A percentile compares a stretch with the other conserved stretches of the same genome.
Evolutionary conservation across 371 early-diverging fungal species (phyloP).

Genomic region (Syncephalastrum sp.): DNA sequence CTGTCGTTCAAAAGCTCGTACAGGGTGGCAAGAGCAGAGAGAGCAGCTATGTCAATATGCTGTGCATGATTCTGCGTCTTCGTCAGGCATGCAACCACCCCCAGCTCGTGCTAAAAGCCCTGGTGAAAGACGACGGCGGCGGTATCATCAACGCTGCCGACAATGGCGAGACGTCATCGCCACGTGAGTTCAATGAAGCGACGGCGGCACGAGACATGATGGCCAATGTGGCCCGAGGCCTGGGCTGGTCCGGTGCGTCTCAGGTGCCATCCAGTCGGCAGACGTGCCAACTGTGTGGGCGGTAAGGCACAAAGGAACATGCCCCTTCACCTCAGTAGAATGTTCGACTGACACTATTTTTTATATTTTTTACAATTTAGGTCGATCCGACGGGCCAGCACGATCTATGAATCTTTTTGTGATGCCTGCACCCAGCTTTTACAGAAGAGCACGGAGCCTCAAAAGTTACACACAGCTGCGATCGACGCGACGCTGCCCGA

Average conservation of each 20-base stretch:
- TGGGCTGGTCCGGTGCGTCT: constrained; percentile 28
- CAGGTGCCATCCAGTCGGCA: constrained; percentile 5
- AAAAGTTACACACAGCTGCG: background rate
- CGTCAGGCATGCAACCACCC: constrained; percentile 78
- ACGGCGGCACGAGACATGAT: constrained; percentile 20
- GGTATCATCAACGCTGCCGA: background rate
- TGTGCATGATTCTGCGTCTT: constrained; percentile 54
- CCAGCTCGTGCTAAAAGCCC: constrained; percentile 67
- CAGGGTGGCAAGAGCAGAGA: constrained; percentile 38
- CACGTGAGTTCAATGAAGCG: constrained; percentile 16
- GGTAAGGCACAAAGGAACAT: constrained; percentile 11
- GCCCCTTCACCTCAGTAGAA: background rate
- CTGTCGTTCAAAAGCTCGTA: constrained; percentile 37
- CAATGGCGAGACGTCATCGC: constrained; percentile 3
- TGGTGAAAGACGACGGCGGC: constrained; percentile 36
- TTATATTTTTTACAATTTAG: constrained; percentile 5
- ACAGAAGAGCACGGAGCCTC: constrained; percentile 4
- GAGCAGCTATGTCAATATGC: constrained; percentile 57
- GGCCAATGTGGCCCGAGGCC: constrained; percentile 26
- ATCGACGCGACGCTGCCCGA: background rate
- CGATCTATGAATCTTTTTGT: constrained; percentile 12
- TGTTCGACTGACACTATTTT: background rate
- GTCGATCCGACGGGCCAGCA: background rate
- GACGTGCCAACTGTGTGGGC: constrained; percentile 39
- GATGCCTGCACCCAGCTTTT: constrained; percentile 14